A percentile compares a stretch with the other conserved stretches of the same genome.
phyloP scores from a whole-genome alignment of 208 protist species.

The Trypanosoma rangeli region DNA sequence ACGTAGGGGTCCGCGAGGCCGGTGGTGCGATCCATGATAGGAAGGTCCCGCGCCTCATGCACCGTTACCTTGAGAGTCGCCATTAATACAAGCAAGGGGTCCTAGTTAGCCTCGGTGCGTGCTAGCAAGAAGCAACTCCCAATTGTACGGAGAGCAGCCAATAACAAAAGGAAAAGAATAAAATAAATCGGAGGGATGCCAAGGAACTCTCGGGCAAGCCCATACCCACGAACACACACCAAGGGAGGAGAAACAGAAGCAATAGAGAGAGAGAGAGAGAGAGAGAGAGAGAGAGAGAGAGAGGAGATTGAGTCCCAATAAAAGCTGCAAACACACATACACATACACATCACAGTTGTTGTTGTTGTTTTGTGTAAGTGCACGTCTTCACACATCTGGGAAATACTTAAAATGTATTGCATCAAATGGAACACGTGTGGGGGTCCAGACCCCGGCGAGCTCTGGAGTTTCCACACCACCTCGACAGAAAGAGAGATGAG shows the following conservation, averaged over 20 bases:
- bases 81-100: conserved; percentile 32
- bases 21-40: conserved; percentile 89
- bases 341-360: neutral
- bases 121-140: neutral
- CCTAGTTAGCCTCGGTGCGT: neutral
- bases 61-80: conserved; percentile 90
- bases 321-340: neutral
- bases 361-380: conserved; percentile 7
- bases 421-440: too few species aligned
- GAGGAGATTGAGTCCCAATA: conserved; percentile 1
- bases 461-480: neutral
- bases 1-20: conserved; percentile 91
- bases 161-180: neutral
- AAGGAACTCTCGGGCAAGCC: neutral
- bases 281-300: neutral
- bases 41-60: conserved; percentile 89
- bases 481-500: neutral
- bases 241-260: neutral
- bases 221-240: neutral
- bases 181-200: neutral
- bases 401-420: neutral
- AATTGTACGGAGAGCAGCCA: neutral
- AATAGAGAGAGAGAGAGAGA: neutral
- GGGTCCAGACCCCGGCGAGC: too few species aligned
- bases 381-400: neutral